Percentiles rank a stretch among this genome's conserved stretches.
These are phyloP conservation scores for Saccharum hybrid DNA, from an alignment of 202 grass and related monocot species.

Conservation along the genomic window DNA sequence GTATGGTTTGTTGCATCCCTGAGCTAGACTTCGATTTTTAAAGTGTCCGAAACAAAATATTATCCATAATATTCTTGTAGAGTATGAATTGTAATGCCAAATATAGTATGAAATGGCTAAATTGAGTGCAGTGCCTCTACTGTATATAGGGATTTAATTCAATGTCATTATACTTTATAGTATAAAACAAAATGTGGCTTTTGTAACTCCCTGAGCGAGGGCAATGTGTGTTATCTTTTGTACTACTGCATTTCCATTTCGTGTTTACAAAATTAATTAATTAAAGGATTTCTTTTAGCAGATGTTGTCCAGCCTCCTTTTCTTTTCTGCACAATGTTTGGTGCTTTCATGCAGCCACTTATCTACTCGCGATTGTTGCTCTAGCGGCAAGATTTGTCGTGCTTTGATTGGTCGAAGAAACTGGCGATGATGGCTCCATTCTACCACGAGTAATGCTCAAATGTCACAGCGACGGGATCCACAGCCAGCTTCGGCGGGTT, in stretches of 20 bases:
- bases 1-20: too few species aligned
- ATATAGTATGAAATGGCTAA: neutral
- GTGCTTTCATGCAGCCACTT: too few species aligned
- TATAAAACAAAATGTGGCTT: neutral
- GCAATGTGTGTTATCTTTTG: neutral
- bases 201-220: neutral
- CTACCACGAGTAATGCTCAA: too few species aligned
- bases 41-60: too few species aligned
- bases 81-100: neutral
- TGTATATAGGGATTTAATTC: neutral
- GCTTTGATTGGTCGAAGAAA: too few species aligned
- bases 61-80: too few species aligned
- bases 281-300: neutral
- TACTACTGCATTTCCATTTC: neutral
- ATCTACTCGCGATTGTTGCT: too few species aligned
- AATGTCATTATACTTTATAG: neutral
- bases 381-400: too few species aligned
- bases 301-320: neutral
- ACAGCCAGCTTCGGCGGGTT: too few species aligned
- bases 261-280: neutral
- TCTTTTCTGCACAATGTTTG: conserved; percentile 24
- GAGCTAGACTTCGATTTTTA: too few species aligned
- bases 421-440: too few species aligned
- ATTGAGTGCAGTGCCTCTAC: neutral
- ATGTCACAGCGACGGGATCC: too few species aligned